A percentile compares a stretch with the other conserved stretches of the same genome.
Conservation (phyloP, 495 filamentous ascomycete genomes). For the Trichoderma erinaceum region DNA sequence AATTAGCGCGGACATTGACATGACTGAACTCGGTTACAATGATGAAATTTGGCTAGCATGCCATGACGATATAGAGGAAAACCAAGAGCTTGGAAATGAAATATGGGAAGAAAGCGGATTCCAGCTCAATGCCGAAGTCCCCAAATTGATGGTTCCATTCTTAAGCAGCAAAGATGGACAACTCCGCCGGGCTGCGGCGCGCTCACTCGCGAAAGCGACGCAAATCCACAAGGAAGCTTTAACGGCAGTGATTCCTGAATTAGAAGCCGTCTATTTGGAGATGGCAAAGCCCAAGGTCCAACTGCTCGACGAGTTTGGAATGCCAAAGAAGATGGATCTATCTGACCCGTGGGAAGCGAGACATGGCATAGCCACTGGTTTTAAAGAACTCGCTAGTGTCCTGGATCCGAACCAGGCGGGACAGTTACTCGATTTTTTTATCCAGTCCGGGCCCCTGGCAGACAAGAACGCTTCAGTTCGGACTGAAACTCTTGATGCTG, state of each 20-base stretch:
- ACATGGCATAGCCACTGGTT: constrained; percentile 80
- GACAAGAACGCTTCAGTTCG: constrained; percentile 73
- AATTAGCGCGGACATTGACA: constrained; percentile 82
- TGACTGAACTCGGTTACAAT: constrained; percentile 76
- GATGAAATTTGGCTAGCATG: constrained; percentile 90
- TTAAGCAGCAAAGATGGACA: constrained; percentile 70
- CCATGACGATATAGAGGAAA: constrained; percentile 87
- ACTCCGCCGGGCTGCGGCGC: constrained; percentile 74
- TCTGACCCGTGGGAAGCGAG: constrained; percentile 85
- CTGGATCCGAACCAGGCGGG: constrained; percentile 67
- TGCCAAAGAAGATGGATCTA: constrained; percentile 78
- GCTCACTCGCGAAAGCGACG: constrained; percentile 69
- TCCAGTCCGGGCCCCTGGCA: constrained; percentile 74
- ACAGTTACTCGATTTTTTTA: constrained; percentile 73
- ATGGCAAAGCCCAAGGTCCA: constrained; percentile 74
- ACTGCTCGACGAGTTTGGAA: constrained; percentile 83
- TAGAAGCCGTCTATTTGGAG: constrained; percentile 65
- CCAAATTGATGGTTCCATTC: constrained; percentile 67
- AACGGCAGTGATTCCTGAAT: constrained; percentile 48
- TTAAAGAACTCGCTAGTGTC: constrained; percentile 65
- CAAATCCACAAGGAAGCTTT: constrained; percentile 44
- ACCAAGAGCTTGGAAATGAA: constrained; percentile 69
- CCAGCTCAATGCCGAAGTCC: constrained; percentile 54
- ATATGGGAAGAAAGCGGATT: constrained; percentile 96
- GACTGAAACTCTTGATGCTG: constrained; percentile 88